Base-by-base conservation (phyloP, 2,329 filamentous ascomycete genomes). In the Chrysosporium queenslandicum region DNA sequence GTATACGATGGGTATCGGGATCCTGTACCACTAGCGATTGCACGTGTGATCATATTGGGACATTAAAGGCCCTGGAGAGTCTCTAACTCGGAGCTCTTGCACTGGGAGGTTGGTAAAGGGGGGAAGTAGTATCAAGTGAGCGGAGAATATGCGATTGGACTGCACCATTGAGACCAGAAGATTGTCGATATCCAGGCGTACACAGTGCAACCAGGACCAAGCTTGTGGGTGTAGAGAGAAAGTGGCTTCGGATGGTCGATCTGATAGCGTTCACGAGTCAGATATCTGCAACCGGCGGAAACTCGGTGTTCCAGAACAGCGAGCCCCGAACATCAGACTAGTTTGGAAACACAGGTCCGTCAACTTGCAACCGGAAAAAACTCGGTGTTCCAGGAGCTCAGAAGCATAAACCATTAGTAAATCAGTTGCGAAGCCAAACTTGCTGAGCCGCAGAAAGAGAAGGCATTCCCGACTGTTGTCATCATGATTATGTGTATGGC, bases 251-350 rank as follows among this genome's bases (percentile, higher is more conserved):
- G 16, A 45, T 45, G 27, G 42, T 12, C n/a, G 37, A 40, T 40
- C n/a, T n/a, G n/a, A n/a, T n/a, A n/a, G n/a, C n/a, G 2, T 40
- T 16, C 37, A 40, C n/a, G 23, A 23, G 37, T 23, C 16, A 40
- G 18, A 23, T 47, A 51, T 30, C 49, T 51, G 49, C 49, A 51
- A 51, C 49, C 49, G 49, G 49, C 18, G 29, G n/a, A 51, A 37
- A 27, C 29, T 51, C 49, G 49, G 49, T 39, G 49, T 51, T 51
- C 49, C 49, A 51, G 39, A 32, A 49, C 27, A 16, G 16, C 37
- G 25, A 40, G 30, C 20, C 20, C 25, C 37, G 42, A 30, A 18
- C 32, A 18, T 20, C 16, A 16, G 40, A 16, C 25, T 23, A 29
- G 39, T 12, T 32, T 50, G 34, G 25, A 43, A 45, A 51, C 39